Conservation (phyloP, 176 grass and related monocot genomes). For the Triticum timopheevii region DNA sequence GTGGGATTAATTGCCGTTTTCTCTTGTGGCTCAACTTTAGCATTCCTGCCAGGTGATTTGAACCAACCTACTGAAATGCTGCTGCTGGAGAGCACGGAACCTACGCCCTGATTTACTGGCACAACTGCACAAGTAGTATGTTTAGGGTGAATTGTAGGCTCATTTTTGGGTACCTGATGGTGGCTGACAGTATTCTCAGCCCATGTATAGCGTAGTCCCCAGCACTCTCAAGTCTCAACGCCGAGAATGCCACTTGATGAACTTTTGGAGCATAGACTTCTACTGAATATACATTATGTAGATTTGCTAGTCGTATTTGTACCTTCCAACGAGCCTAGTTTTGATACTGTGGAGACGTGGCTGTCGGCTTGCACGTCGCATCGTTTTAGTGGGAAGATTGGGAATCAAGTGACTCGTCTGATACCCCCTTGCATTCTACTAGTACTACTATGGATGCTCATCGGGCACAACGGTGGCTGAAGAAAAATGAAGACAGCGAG, state of each 20-base stretch:
- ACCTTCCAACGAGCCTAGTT: background rate
- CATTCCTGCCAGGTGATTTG: background rate
- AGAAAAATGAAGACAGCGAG: background rate
- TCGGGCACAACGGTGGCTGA: background rate
- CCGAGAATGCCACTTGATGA: background rate
- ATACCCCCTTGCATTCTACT: background rate
- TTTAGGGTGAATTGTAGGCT: background rate
- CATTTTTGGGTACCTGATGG: constrained; percentile 6
- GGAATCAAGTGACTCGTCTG: background rate
- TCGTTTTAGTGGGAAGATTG: background rate
- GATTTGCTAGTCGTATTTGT: background rate
- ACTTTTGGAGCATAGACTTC: background rate
- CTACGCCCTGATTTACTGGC: background rate
- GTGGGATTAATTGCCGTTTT: background rate
- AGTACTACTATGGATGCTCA: background rate
- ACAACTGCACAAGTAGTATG: background rate
- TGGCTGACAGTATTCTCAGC: background rate
- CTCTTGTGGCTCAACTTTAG: constrained; percentile 3
- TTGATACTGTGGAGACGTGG: background rate
- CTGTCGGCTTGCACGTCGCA: background rate
- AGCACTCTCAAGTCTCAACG: too few species aligned
- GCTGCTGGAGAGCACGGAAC: background rate
- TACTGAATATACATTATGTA: background rate
- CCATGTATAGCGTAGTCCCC: background rate
- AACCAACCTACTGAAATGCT: background rate